These are phyloP conservation scores for Blepharisma japonicum DNA, from an alignment of 73 alveolate species.

Conservation along the genomic window DNA sequence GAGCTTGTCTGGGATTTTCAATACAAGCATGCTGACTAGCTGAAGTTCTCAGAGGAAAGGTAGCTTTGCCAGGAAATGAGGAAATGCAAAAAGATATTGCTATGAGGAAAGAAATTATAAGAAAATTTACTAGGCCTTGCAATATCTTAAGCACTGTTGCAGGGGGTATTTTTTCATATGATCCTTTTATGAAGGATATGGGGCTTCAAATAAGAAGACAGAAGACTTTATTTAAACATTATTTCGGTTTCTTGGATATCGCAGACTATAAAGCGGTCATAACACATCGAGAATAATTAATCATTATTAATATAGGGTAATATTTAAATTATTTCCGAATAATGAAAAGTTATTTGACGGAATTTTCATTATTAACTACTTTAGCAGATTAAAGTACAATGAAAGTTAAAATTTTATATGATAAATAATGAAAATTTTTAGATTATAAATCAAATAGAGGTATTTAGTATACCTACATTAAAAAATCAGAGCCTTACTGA, in stretches of 20 bases:
- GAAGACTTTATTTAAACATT: not conserved
- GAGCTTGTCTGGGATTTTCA: not conserved
- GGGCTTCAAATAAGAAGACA: not conserved
- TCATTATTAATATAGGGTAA: too few relatives aligned
- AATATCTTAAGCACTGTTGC: not conserved
- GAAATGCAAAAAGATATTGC: not conserved
- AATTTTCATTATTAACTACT: too few relatives aligned
- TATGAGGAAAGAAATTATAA: not conserved
- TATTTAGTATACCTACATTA: too few relatives aligned
- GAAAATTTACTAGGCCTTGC: not conserved
- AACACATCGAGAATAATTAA: not conserved
- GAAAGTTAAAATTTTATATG: too few relatives aligned
- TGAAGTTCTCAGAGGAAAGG: slow-evolving; percentile 6
- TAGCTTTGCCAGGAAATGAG: not conserved
- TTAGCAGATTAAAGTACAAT: too few relatives aligned
- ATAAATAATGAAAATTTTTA: too few relatives aligned
- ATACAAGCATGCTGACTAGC: not conserved
- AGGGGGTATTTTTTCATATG: not conserved
- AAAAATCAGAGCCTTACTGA: too few relatives aligned
- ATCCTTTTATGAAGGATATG: not conserved
- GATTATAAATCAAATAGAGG: too few relatives aligned
- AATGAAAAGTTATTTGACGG: too few relatives aligned
- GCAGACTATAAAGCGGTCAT: not conserved
- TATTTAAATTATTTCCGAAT: too few relatives aligned
- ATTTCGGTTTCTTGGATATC: not conserved